These are phyloP conservation scores for Penicillium macrosclerotiorum DNA, from an alignment of 495 filamentous ascomycete species.

Conservation along the genomic window DNA sequence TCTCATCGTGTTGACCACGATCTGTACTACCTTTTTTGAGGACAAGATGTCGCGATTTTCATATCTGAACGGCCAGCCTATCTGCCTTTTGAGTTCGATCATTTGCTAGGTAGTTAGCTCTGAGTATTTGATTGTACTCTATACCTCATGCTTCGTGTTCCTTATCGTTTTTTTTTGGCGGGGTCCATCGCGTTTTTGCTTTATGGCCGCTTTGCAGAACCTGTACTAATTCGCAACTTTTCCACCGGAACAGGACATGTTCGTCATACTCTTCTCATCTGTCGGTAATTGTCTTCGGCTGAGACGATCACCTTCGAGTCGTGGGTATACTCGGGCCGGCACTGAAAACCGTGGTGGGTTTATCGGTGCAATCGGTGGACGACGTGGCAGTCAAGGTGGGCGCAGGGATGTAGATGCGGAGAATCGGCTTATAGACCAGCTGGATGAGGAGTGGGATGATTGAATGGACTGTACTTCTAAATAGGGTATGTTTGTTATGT, in stretches of 20 bases:
- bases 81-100: slow-evolving; percentile 2
- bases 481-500: neutral
- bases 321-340: slow-evolving; percentile 58
- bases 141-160: slow-evolving; percentile 1
- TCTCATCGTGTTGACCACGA: slow-evolving; percentile 15
- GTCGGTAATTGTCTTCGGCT: slow-evolving; percentile 63
- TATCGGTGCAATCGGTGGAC: slow-evolving; percentile 36
- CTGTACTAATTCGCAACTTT: too few species aligned
- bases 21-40: slow-evolving; percentile 12
- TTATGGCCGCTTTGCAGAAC: neutral
- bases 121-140: slow-evolving; percentile 2
- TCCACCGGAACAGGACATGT: slow-evolving; percentile 62
- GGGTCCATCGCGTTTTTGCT: neutral
- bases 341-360: slow-evolving; percentile 27
- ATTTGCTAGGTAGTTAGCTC: slow-evolving; percentile 8
- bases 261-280: slow-evolving; percentile 76
- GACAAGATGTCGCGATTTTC: slow-evolving; percentile 6
- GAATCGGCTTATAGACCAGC: slow-evolving; percentile 90
- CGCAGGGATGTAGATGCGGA: slow-evolving; percentile 69
- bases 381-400: slow-evolving; percentile 39
- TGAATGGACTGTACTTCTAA: slow-evolving; percentile 9
- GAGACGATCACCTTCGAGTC: slow-evolving; percentile 32
- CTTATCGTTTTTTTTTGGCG: neutral
- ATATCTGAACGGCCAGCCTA: slow-evolving; percentile 4
- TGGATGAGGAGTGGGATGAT: slow-evolving; percentile 83